Evolutionary conservation across 441 rosid genomes (phyloP), one percentile per base, ranked within the genome.

Genomic region (Eugenia klotzschiana): DNA sequence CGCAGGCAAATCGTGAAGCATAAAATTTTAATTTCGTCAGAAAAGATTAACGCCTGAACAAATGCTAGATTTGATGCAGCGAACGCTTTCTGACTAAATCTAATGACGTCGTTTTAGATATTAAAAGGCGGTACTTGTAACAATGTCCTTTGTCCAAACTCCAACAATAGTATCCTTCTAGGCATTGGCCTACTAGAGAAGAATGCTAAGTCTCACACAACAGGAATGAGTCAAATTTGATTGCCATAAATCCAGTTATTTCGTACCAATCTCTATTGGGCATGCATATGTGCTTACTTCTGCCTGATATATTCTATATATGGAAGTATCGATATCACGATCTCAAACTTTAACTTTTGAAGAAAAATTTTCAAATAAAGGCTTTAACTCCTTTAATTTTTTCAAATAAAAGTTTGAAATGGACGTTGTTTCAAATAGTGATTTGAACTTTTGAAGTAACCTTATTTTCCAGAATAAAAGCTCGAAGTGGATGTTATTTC

Each of bases 1-100:
- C 5, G 10, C n/a, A 3, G 12, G 2, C 1, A 6, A 7, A 18
- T 1, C 0, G 7, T 20, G 2, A 4, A 40, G 0, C 14, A 1
- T 18, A 40, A 40, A 64, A 1, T 33, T 8, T 8, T 64, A 33
- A 6, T 18, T 18, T n/a, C 15, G 26, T 11, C 2, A 55, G 7
- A 22, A 55, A 23, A 11, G n/a, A 6, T 55, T n/a, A 55, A n/a
- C 2, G 3, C 27, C 5, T 2, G 6, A 29, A 29, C 1, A 23
- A 29, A 8, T 3, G 10, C 43, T 18, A 18, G 11, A 20, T 64
- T 33, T 5, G 46, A 5, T 12, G 3, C n/a, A 2, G 10, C 0
- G 14, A 6, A 18, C 23, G 11, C 46, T 64, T 64, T 64, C 20
- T 6, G 8, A 33, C 14, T 11, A 14, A 10, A 64, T 33, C n/a